Evolutionary conservation across 75 land plant species (phyloP).

Genomic region (Cunninghamia lanceolata): DNA sequence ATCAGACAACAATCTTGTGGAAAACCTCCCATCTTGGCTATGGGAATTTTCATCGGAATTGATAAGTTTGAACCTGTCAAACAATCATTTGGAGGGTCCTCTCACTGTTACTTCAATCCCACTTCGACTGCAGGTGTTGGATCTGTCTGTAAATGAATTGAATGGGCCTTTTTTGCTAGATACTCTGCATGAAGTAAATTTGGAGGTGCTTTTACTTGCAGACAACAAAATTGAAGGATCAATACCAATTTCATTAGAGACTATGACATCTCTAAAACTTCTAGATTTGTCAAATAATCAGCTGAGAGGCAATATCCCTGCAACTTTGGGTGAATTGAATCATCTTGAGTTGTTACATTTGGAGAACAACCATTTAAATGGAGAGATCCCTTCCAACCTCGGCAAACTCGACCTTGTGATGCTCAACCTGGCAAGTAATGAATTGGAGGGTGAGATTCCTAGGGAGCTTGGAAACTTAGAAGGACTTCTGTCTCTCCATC

Average conservation of each 20-base stretch:
- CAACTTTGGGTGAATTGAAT: conserved; percentile 21
- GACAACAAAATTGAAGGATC: not conserved
- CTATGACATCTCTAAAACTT: not conserved
- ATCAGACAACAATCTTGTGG: not conserved
- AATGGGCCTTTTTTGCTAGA: not conserved
- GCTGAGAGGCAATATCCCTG: conserved; percentile 34
- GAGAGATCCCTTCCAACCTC: conserved; percentile 26
- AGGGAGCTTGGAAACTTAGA: not conserved
- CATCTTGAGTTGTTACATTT: conserved; percentile 31
- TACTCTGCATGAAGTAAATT: too few relatives aligned
- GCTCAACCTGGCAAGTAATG: conserved; percentile 36
- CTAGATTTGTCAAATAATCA: conserved; percentile 33
- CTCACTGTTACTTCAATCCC: conserved; percentile 2
- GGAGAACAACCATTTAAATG: conserved; percentile 29
- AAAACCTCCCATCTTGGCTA: not conserved
- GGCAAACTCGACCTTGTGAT: conserved; percentile 5
- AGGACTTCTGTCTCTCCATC: not conserved
- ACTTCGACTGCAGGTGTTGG: conserved; percentile 8
- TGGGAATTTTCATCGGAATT: not conserved
- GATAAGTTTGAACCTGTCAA: not conserved
- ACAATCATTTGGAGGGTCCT: conserved; percentile 26
- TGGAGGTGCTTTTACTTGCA: not conserved
- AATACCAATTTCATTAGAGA: not conserved
- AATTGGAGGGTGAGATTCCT: conserved; percentile 32
- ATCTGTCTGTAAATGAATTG: conserved; percentile 36